These are phyloP conservation scores for Elongisporangium prolatum DNA, from an alignment of 352 stramenopile genomes.

Conservation along the genomic window DNA sequence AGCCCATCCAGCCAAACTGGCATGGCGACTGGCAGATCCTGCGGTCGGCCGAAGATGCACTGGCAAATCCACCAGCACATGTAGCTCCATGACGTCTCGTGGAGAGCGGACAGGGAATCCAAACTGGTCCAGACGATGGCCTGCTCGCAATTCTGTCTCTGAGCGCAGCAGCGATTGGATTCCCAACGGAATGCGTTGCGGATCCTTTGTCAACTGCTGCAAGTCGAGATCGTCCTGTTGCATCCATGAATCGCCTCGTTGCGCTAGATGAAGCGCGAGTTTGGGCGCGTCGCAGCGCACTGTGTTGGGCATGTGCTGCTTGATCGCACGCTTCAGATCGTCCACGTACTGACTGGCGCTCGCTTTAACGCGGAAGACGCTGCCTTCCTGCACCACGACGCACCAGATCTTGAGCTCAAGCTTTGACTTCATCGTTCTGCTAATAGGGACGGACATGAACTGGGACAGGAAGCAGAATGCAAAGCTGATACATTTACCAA, in stretches of 20 bases:
- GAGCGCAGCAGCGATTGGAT: neutral
- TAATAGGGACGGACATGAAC: neutral
- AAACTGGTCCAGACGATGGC: neutral
- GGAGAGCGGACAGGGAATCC: neutral
- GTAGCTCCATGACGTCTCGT: neutral
- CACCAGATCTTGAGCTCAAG: neutral
- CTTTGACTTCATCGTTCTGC: neutral
- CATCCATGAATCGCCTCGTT: neutral
- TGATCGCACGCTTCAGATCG: neutral
- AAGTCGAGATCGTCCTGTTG: neutral
- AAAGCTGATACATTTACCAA: neutral
- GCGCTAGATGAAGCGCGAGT: neutral
- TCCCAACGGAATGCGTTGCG: neutral
- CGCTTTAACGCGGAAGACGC: neutral
- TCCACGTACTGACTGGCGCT: neutral
- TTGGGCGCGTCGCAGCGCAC: neutral
- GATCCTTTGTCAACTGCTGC: neutral
- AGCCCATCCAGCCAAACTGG: neutral
- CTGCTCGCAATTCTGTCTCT: neutral
- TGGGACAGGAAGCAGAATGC: neutral
- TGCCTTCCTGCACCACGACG: neutral
- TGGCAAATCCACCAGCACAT: neutral
- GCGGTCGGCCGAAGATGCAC: neutral
- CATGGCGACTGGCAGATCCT: neutral
- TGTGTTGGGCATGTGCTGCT: neutral